Conservation (phyloP, 2,329 filamentous ascomycete species). For the Colletotrichum truncatum region DNA sequence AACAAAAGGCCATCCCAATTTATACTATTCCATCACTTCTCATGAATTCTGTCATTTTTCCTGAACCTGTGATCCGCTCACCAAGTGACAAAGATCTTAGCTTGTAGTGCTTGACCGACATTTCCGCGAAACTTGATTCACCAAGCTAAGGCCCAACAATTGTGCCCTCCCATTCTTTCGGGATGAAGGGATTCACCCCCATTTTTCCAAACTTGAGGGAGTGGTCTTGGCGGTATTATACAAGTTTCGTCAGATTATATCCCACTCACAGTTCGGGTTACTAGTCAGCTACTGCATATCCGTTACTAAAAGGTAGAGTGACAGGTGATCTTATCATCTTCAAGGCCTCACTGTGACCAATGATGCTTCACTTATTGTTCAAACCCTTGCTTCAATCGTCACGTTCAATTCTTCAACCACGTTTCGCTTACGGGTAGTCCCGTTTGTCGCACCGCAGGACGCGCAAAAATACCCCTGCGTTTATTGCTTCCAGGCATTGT, state of each 20-base stretch:
- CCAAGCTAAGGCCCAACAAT: background rate
- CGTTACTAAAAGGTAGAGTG: background rate
- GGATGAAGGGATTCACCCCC: too few relatives aligned
- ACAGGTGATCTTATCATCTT: background rate
- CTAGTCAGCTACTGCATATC: background rate
- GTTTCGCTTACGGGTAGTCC: background rate
- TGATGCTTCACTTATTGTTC: background rate
- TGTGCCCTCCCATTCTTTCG: too few relatives aligned
- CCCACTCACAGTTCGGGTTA: too few relatives aligned
- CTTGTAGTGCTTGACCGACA: background rate
- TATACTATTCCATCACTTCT: background rate
- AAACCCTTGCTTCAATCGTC: background rate
- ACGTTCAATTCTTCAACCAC: background rate
- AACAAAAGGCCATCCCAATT: background rate
- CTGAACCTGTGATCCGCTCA: background rate
- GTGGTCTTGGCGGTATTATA: background rate
- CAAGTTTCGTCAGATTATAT: too few relatives aligned
- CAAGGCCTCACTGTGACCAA: background rate
- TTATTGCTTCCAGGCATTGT: too few relatives aligned
- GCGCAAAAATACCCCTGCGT: background rate
- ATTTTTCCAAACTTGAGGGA: background rate
- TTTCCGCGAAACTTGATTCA: background rate
- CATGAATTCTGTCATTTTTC: background rate
- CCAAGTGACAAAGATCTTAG: background rate
- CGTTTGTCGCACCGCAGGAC: background rate